phyloP scores from a whole-genome alignment of 257 asterid genomes.

The Phtheirospermum japonicum region DNA sequence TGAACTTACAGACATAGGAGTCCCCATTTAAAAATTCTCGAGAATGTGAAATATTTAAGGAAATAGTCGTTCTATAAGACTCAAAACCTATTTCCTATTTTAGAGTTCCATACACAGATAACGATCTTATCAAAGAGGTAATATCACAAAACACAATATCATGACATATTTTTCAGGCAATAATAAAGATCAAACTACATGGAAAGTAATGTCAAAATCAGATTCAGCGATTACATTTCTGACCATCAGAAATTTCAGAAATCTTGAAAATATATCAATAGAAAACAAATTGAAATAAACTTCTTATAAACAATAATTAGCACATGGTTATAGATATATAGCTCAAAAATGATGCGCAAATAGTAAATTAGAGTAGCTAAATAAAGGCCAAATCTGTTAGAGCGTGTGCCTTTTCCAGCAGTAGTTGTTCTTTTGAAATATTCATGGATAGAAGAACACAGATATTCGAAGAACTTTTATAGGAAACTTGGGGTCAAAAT shows the following conservation, averaged over 20 bases:
- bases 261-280: background rate
- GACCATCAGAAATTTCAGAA: conserved; percentile 1
- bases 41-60: background rate
- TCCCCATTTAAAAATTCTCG: background rate
- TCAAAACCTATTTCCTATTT: background rate
- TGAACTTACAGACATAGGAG: background rate
- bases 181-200: conserved; percentile 2
- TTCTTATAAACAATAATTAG: background rate
- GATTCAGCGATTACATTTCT: conserved; percentile 10
- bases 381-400: background rate
- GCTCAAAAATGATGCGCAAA: background rate
- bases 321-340: background rate
- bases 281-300: background rate
- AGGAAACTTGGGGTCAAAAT: background rate
- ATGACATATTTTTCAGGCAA: conserved; percentile 1
- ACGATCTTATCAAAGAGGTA: conserved; percentile 9
- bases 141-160: conserved; percentile 9
- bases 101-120: background rate
- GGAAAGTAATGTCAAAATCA: background rate
- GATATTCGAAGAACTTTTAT: background rate
- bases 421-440: background rate
- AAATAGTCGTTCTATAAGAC: background rate
- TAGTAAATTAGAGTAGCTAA: background rate
- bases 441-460: background rate
- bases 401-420: background rate